Percentiles rank a stretch among this genome's conserved stretches.
Evolutionary conservation across 164 flowering plant species (phyloP).

Genomic region (Warburgia ugandensis): DNA sequence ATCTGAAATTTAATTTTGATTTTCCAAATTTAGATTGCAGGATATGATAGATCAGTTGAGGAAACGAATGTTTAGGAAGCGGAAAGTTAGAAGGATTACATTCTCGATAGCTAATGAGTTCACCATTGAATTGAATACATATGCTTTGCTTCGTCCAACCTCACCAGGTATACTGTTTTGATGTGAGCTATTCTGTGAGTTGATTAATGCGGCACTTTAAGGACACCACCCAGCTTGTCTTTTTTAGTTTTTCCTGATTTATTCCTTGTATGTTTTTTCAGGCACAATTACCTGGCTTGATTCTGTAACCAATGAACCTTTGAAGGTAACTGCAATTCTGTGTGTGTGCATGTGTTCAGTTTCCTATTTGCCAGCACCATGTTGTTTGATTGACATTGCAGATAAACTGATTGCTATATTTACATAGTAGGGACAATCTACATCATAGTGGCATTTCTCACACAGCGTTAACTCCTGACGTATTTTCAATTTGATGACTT

Average conservation of each 20-base stretch:
- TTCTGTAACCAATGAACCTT: constrained; percentile 75
- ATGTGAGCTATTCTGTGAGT: neutral
- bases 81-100: constrained; percentile 58
- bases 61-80: constrained; percentile 79
- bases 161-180: constrained; percentile 46
- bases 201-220: neutral
- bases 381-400: no score
- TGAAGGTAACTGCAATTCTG: constrained; percentile 44
- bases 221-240: no score
- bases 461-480: no score
- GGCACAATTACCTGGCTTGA: constrained; percentile 87
- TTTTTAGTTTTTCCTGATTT: neutral
- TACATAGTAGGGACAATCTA: no score
- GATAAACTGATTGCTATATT: neutral
- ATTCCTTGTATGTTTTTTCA: constrained; percentile 14
- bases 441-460: no score
- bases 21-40: constrained; percentile 45
- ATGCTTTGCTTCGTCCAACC: constrained; percentile 92
- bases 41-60: constrained; percentile 79
- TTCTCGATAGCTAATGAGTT: constrained; percentile 57
- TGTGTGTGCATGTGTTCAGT: neutral
- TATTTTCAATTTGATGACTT: no score
- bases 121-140: constrained; percentile 76
- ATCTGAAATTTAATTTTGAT: no score
- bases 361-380: no score